These are phyloP conservation scores for Pleurotus eryngii DNA, from an alignment of 768 basidiomycete species.

Conservation along the genomic window DNA sequence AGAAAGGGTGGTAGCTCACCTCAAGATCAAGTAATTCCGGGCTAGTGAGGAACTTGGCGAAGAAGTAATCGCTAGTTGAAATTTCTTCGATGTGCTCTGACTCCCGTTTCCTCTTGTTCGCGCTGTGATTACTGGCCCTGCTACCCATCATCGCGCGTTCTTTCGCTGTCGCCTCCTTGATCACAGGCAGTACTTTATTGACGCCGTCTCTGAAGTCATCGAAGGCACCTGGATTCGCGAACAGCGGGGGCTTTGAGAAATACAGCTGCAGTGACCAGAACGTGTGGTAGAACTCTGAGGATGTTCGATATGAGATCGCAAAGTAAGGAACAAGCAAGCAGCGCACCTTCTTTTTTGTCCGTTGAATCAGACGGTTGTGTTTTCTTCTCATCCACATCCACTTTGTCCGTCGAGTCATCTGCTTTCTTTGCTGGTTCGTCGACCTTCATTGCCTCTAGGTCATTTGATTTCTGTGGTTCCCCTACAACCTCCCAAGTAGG, in stretches of 20 bases:
- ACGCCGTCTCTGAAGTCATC: conserved; percentile 67
- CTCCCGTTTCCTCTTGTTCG: conserved; percentile 68
- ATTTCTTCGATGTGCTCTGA: conserved; percentile 46
- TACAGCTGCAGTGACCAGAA: conserved; percentile 89
- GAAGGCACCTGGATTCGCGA: conserved; percentile 55
- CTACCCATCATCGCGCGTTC: conserved; percentile 88
- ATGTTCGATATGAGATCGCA: background rate
- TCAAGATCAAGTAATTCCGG: conserved; percentile 85
- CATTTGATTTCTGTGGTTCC: conserved; percentile 26
- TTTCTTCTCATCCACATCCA: conserved; percentile 59
- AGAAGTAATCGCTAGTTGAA: conserved; percentile 74
- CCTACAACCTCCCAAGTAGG: conserved; percentile 71
- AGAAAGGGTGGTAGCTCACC: conserved; percentile 38
- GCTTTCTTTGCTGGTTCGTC: conserved; percentile 19
- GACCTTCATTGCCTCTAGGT: conserved; percentile 25
- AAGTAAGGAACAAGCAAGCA: background rate
- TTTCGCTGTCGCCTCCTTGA: conserved; percentile 84
- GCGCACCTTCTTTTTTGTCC: conserved; percentile 64
- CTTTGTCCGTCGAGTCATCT: conserved; percentile 42
- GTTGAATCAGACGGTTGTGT: conserved; percentile 18
- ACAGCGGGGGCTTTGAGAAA: conserved; percentile 78
- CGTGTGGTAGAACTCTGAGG: conserved; percentile 72
- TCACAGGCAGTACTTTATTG: conserved; percentile 68
- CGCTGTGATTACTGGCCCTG: conserved; percentile 35
- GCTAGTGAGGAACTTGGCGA: conserved; percentile 90